Percentiles rank a stretch among this genome's conserved stretches.
These are phyloP conservation scores for Angomonas ambiguus DNA, from an alignment of 208 protist genomes.

Conservation along the genomic window DNA sequence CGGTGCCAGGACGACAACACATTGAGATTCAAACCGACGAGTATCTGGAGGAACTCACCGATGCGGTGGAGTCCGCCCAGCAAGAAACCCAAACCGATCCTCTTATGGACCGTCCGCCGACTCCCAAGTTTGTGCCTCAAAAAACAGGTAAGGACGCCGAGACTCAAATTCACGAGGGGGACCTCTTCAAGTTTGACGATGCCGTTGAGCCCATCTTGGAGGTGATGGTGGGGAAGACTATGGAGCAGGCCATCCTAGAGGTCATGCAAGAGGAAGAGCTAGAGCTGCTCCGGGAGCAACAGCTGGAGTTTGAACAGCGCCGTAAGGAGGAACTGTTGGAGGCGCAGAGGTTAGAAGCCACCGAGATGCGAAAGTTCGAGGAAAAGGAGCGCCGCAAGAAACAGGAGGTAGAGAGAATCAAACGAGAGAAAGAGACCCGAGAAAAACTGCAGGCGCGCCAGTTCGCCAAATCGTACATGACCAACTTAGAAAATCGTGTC, in stretches of 20 bases:
- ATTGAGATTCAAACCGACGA: constrained; percentile 95
- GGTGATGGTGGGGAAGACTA: constrained; percentile 96
- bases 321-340: constrained; percentile 95
- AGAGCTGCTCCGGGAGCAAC: constrained; percentile 87
- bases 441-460: constrained; percentile 92
- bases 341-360: constrained; percentile 93
- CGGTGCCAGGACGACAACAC: constrained; percentile 87
- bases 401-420: constrained; percentile 91
- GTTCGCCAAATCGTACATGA: constrained; percentile 92
- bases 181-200: constrained; percentile 97
- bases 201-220: constrained; percentile 96
- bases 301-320: constrained; percentile 94
- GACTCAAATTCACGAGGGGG: constrained; percentile 95
- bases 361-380: constrained; percentile 92
- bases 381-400: constrained; percentile 94
- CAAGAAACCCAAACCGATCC: constrained; percentile 95
- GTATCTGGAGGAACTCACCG: constrained; percentile 96
- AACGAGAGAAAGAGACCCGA: constrained; percentile 82
- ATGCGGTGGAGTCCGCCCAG: constrained; percentile 67
- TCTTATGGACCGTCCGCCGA: constrained; percentile 93
- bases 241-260: constrained; percentile 97
- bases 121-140: constrained; percentile 92
- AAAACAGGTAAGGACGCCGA: constrained; percentile 94
- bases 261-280: constrained; percentile 98
- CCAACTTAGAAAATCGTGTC: constrained; percentile 89